Percentiles rank a stretch among this genome's conserved stretches.
These are phyloP conservation scores for Monotropa hypopitys DNA, from an alignment of 179 eudicot genomes.

Conservation along the genomic window DNA sequence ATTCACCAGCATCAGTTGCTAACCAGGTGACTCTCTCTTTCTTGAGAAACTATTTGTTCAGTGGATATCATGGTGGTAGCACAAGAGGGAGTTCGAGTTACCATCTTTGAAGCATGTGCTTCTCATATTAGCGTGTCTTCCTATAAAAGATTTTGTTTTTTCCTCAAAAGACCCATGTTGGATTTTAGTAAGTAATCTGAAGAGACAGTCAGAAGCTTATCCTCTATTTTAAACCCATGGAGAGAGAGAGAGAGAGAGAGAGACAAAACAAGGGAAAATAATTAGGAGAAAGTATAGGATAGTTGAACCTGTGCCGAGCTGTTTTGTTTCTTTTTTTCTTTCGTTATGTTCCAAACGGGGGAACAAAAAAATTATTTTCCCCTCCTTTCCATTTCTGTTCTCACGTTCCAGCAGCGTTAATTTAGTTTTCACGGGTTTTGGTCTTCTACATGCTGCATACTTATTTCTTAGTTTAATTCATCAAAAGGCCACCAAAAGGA, in stretches of 20 bases:
- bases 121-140: background rate
- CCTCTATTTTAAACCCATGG: background rate
- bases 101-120: background rate
- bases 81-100: background rate
- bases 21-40: constrained; percentile 34
- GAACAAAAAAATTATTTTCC: background rate
- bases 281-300: background rate
- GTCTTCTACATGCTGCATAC: background rate
- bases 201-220: background rate
- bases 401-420: background rate
- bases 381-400: background rate
- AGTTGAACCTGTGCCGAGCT: background rate
- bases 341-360: background rate
- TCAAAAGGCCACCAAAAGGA: background rate
- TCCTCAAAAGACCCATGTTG: background rate
- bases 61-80: background rate
- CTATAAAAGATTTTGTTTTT: background rate
- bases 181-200: background rate
- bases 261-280: background rate
- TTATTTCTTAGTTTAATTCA: background rate
- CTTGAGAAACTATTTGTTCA: background rate
- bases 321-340: background rate
- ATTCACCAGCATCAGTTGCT: constrained; percentile 22
- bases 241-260: background rate
- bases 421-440: background rate